These are phyloP conservation scores for Tetrahymena elliotti DNA, from an alignment of 73 alveolate species.

Conservation along the genomic window DNA sequence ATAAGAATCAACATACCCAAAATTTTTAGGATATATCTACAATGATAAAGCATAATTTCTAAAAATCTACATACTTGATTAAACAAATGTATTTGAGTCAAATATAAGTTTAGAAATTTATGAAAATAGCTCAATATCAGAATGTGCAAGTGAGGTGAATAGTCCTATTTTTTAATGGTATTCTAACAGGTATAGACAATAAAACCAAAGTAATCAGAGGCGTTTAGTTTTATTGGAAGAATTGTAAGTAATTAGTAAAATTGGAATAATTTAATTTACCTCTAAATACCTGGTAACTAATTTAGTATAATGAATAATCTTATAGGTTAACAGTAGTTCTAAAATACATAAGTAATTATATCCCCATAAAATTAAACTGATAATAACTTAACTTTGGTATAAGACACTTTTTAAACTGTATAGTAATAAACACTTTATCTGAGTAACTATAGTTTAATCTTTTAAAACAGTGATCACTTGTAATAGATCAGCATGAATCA, in stretches of 20 bases:
- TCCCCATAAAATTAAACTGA: neutral
- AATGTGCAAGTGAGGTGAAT: neutral
- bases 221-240: neutral
- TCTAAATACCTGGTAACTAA: neutral
- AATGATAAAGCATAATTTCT: neutral
- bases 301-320: neutral
- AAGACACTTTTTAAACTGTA: neutral
- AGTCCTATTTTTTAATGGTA: neutral
- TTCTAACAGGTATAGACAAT: neutral
- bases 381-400: neutral
- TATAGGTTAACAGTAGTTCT: neutral
- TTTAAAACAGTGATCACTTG: neutral
- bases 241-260: neutral
- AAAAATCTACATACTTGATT: neutral
- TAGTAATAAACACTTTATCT: neutral
- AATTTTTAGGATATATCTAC: neutral
- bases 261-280: neutral
- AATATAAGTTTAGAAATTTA: neutral
- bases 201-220: neutral
- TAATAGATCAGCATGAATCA: neutral
- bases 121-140: neutral
- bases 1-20: neutral
- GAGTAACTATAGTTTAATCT: neutral
- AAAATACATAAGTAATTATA: neutral
- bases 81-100: neutral